Evolutionary conservation across 306 rosid genomes (phyloP).

Genomic region (Castanopsis chinensis): DNA sequence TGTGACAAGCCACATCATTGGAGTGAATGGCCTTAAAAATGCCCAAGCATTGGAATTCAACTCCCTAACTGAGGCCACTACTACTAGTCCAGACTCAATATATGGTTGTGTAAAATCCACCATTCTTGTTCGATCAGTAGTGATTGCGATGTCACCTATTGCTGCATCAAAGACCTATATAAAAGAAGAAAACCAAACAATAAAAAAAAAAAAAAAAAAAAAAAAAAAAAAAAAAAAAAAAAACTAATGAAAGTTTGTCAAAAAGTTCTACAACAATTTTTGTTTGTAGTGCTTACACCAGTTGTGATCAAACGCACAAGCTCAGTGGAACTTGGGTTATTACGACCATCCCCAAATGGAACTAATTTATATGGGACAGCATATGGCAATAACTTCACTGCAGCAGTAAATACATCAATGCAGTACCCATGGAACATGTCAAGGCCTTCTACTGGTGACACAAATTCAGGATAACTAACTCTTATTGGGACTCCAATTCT

Average conservation of each 20-base stretch:
- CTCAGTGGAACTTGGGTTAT: conserved; percentile 54
- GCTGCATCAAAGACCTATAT: conserved; percentile 76
- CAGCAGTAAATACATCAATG: conserved; percentile 82
- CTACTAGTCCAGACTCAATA: conserved; percentile 81
- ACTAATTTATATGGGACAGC: conserved; percentile 68
- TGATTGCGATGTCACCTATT: conserved; percentile 82
- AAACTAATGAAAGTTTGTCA: conserved; percentile 11
- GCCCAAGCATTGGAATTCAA: conserved; percentile 68
- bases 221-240: no score
- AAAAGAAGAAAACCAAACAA: conserved; percentile 16
- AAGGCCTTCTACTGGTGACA: conserved; percentile 40
- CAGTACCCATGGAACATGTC: conserved; percentile 74
- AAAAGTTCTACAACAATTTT: conserved; percentile 5
- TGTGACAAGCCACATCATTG: conserved; percentile 71
- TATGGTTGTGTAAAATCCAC: conserved; percentile 93
- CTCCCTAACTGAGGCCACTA: conserved; percentile 62
- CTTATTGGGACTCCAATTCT: conserved; percentile 65
- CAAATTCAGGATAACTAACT: conserved; percentile 61
- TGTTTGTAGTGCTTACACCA: conserved; percentile 56
- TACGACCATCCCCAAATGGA: conserved; percentile 59
- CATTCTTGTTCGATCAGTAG: conserved; percentile 73
- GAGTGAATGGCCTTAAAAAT: conserved; percentile 72
- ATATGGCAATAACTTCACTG: conserved; percentile 65
- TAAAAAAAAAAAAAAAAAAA: no score
- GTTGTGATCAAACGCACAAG: conserved; percentile 59